These are phyloP conservation scores for Podospora tetraspora DNA, from an alignment of 495 filamentous ascomycete species.

Conservation along the genomic window DNA sequence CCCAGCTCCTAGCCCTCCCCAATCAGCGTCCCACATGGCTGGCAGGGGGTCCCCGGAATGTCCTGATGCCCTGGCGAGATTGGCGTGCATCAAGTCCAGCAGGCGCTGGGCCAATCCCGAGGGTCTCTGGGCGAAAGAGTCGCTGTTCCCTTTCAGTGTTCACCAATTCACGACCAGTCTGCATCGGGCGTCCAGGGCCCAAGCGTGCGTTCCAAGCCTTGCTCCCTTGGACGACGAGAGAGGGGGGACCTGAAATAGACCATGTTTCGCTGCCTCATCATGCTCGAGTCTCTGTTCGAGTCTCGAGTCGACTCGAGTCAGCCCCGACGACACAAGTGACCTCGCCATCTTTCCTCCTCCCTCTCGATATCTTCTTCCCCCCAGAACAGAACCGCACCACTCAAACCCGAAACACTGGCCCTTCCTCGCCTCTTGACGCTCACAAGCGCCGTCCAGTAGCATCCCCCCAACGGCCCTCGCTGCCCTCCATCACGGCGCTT, in stretches of 20 bases:
- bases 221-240: conserved; percentile 6
- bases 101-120: conserved; percentile 25
- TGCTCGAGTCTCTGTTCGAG: not conserved
- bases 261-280: conserved; percentile 5
- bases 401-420: conserved; percentile 23
- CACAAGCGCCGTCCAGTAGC: conserved; percentile 34
- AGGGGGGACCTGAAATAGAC: conserved; percentile 19
- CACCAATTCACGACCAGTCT: not conserved
- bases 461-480: conserved; percentile 7
- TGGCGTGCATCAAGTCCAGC: conserved; percentile 25
- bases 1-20: conserved; percentile 1
- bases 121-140: conserved; percentile 5
- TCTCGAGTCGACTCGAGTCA: not conserved
- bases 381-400: not conserved
- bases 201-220: conserved; percentile 9
- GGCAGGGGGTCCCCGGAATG: conserved; percentile 22
- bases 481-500: conserved; percentile 34
- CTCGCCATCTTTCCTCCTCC: not conserved
- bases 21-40: conserved; percentile 22
- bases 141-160: not conserved
- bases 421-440: conserved; percentile 22
- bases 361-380: no score
- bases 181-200: conserved; percentile 7
- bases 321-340: not conserved
- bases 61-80: conserved; percentile 31